Base-by-base conservation (phyloP, 352 stramenopile genomes). In the Globisporangium canariense region DNA sequence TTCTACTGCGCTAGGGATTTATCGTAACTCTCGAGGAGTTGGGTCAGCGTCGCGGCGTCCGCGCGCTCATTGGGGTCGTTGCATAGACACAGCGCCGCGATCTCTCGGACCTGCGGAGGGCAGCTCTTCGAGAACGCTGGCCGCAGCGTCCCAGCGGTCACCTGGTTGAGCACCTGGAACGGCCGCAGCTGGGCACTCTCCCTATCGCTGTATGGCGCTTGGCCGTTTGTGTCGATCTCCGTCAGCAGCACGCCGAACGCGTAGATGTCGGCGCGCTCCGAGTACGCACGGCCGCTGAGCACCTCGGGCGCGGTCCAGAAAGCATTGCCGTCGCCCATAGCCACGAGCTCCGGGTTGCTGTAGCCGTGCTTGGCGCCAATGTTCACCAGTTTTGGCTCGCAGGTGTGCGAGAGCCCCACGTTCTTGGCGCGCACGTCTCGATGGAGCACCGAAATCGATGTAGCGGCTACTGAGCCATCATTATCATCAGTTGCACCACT, bases 371-470 rank as follows among this genome's bases (percentile, higher is more conserved):
- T 49, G 20, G 65, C 67, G 47, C 74, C 68, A 64, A 85, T 80
- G 13, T 78, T 73, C 2, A 69, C 76, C 3, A 87, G 60, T 57
- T 87, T 83, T 3, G 73, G 41, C 4, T 68, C 63, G 20, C 76
- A 62, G 0, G 65, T 45, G 13, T 70, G 30, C 0, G 68, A 73
- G 2, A 83, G 60, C 34, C 77, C 58, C 25, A 83, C 69, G 43
- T 77, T 80, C 22, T 72, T 76, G 13, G 73, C 62, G 40, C 65
- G 50, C 41, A 79, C 47, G 54, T 93, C 87, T 43, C 89, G 60
- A 43, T 83, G 77, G 20, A 76, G 70, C 1, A 83, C 38, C 13
- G 36, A n/a, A 13, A 18, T 13, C 10, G 11, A 13, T 16, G 40
- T 18, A 40, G 34, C 10, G 34, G 34, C 34, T 34, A 34, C 30